Evolutionary conservation across 2,329 filamentous ascomycete species (phyloP).

Genomic region (Arthroderma sp.): DNA sequence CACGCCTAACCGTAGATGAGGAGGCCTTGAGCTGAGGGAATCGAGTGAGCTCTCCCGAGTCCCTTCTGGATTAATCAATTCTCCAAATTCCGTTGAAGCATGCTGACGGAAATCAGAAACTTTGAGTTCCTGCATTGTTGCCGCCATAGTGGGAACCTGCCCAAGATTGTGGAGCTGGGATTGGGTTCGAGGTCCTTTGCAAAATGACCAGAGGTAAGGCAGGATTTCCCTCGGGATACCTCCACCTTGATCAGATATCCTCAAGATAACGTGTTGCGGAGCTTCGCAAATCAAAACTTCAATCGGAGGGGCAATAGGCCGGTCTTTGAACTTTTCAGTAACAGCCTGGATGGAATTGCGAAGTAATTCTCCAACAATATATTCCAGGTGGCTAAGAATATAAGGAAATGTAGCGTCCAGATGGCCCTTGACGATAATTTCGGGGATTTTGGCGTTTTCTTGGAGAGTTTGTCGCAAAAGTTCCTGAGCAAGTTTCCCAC

Average conservation of each 20-base stretch:
- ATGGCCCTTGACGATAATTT: constrained; percentile 73
- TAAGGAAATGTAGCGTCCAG: constrained; percentile 87
- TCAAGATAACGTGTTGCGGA: constrained; percentile 86
- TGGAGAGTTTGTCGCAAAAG: constrained; percentile 66
- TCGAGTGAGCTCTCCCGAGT: constrained; percentile 54
- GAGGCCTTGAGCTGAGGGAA: constrained; percentile 67
- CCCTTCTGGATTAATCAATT: constrained; percentile 1
- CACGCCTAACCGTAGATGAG: constrained; percentile 79
- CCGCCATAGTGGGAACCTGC: constrained; percentile 79
- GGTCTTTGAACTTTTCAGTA: constrained; percentile 55
- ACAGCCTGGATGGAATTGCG: constrained; percentile 91
- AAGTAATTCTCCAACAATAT: constrained; percentile 88
- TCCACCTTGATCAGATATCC: constrained; percentile 88
- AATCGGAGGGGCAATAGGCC: constrained; percentile 51
- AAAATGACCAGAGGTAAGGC: constrained; percentile 92
- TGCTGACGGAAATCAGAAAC: constrained; percentile 26
- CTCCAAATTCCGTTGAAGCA: neutral
- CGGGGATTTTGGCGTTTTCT: constrained; percentile 56
- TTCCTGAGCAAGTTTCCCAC: constrained; percentile 60
- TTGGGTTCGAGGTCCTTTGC: constrained; percentile 71
- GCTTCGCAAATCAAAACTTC: constrained; percentile 92
- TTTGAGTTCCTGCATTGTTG: constrained; percentile 77
- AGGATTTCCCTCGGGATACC: constrained; percentile 76
- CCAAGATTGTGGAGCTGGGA: constrained; percentile 71
- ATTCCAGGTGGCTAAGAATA: constrained; percentile 89